A percentile compares a stretch with the other conserved stretches of the same genome.
phyloP scores from a whole-genome alignment of 1,139 yeast species.

The Lodderomyces theae region DNA sequence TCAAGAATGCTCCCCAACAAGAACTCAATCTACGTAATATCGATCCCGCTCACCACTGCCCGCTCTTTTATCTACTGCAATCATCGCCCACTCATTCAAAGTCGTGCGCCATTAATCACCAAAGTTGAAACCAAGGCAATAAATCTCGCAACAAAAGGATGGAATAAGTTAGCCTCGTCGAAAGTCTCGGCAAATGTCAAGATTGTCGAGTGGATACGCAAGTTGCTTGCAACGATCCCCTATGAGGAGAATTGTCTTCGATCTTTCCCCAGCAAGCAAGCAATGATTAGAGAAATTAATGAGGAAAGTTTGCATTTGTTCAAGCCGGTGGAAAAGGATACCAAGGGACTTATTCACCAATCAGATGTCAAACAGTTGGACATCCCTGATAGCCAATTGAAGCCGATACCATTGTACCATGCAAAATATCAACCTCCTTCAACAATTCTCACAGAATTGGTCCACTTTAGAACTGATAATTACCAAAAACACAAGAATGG shows the following conservation, averaged over 20 bases:
- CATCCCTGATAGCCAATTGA: conserved; percentile 32
- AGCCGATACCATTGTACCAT: conserved; percentile 44
- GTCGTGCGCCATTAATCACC: conserved; percentile 31
- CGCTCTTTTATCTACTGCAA: conserved; percentile 60
- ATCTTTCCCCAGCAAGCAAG: conserved; percentile 48
- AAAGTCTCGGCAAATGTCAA: conserved; percentile 35
- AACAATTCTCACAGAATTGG: conserved; percentile 33
- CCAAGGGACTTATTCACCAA: conserved; percentile 16
- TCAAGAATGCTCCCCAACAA: conserved; percentile 6
- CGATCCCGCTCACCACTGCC: conserved; percentile 59
- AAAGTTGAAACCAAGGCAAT: conserved; percentile 40
- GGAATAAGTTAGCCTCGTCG: conserved; percentile 46
- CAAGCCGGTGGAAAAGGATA: conserved; percentile 3
- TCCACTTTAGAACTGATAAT: conserved; percentile 26
- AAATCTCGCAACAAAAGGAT: conserved; percentile 38
- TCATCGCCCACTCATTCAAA: conserved; percentile 38
- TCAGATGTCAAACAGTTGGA: conserved; percentile 29
- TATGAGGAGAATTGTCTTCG: conserved; percentile 52
- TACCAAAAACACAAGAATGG: conserved; percentile 32
- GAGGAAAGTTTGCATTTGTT: conserved; percentile 18
- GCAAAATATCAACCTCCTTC: conserved; percentile 35
- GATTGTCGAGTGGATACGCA: conserved; percentile 34
- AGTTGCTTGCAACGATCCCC: conserved; percentile 43
- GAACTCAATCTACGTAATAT: conserved; percentile 46
- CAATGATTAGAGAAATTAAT: conserved; percentile 49